Evolutionary conservation across 345 rosid genomes (phyloP).

Genomic region (Arabis alpina): DNA sequence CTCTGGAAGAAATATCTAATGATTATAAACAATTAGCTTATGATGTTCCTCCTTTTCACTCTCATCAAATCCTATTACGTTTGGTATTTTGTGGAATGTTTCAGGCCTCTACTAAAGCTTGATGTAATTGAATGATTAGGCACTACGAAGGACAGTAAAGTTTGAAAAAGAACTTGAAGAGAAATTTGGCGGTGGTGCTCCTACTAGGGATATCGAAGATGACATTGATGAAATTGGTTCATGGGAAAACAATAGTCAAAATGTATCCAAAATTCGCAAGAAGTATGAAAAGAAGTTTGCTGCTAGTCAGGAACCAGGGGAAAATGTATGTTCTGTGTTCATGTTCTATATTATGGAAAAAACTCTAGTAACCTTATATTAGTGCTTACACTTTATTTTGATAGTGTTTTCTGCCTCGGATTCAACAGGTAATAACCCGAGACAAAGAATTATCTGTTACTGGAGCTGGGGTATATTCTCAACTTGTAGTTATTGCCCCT

Average conservation of each 20-base stretch:
- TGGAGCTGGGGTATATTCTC: conserved; percentile 88
- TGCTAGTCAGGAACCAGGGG: conserved; percentile 67
- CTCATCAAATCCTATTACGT: conserved; percentile 5
- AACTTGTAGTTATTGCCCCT: conserved; percentile 21
- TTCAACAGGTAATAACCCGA: conserved; percentile 73
- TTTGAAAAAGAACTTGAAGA: conserved; percentile 95
- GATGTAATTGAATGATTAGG: conserved; percentile 52
- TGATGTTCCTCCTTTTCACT: not conserved
- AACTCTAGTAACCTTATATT: conserved; percentile 23
- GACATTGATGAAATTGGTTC: conserved; percentile 88
- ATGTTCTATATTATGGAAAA: conserved; percentile 15
- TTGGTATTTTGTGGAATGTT: too few species aligned
- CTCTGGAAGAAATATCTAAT: conserved; percentile 7
- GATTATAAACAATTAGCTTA: conserved; percentile 10
- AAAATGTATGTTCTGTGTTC: conserved; percentile 52
- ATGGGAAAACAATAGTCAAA: conserved; percentile 63
- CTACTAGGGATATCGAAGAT: conserved; percentile 61
- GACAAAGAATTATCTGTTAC: conserved; percentile 81
- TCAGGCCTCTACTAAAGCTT: conserved; percentile 33
- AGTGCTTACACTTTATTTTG: conserved; percentile 23
- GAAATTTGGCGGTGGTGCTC: conserved; percentile 88
- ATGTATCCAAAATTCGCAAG: conserved; percentile 83
- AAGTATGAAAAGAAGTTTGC: conserved; percentile 93
- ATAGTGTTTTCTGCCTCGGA: conserved; percentile 25
- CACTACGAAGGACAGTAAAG: conserved; percentile 90